Evolutionary conservation across 164 flowering plant species (phyloP), one percentile per base, ranked within the genome.

Genomic region (Magnolia changhungtana): DNA sequence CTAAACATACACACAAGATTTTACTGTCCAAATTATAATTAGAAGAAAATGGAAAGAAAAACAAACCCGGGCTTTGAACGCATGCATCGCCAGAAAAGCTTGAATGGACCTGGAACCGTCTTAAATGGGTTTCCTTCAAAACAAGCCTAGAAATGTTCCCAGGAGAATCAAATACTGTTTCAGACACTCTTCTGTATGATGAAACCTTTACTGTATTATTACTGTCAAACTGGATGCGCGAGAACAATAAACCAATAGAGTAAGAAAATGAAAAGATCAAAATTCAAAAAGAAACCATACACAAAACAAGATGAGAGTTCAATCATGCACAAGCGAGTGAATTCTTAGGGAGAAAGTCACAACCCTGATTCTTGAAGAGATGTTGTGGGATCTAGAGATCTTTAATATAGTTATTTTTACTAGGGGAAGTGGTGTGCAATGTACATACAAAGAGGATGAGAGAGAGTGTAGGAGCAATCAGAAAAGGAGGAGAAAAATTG

Each of bases 81-180:
- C 97, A 96, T 94, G 88, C 99, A 96, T 74, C 72, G 84, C 89
- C 89, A 92, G 82, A 96, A 94, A 61, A 96, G 93, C 90, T 92
- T 96, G 85, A 94, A 94, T 71, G 99, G 99, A 20, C 96, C 98
- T n/a, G 98, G 98, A 77, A 96, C 87, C 21, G 97, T 96, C 82
- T 92, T 91, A 75, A 96, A 94, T 77, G 98, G 99, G 80, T 96
- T 96, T 74, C 98, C 97, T 84, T 96, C 99, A 71, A 96, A 96
- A 73, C 91, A 89, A 69, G 99, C 99, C 99, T 96, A 74, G 85
- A 88, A 72, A 29, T 29, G 23, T 29, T 24, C 6, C 29, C 52
- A 27, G 50, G 18, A 51, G 27, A 65, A 14, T 66, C 16, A 13
- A 51, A 50, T 21, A 20, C 59, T 55, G 59, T 55, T 55, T 9